Percentiles rank a stretch among this genome's conserved stretches.
phyloP scores from a whole-genome alignment of 2,329 filamentous ascomycete genomes.

The Lachnellula suecica region DNA sequence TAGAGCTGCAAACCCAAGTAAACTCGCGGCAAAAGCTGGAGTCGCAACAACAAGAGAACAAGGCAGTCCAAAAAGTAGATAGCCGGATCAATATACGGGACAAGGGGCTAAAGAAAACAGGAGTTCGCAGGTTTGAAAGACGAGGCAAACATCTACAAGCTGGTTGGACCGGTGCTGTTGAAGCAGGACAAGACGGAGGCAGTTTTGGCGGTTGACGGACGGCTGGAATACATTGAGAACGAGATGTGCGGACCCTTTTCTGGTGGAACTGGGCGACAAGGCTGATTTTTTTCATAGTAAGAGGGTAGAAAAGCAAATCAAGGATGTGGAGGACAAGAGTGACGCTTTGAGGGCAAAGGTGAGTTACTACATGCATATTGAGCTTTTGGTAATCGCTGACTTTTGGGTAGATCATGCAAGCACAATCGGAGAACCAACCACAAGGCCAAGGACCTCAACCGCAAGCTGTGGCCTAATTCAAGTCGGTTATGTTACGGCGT shows the following conservation, averaged over 20 bases:
- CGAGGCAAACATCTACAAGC: conserved; percentile 91
- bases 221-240: conserved; percentile 87
- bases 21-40: conserved; percentile 87
- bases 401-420: conserved; percentile 39
- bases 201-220: conserved; percentile 83
- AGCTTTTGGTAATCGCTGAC: conserved; percentile 2
- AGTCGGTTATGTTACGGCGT: conserved; percentile 9
- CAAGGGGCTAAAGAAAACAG: conserved; percentile 41
- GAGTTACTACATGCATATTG: conserved; percentile 24
- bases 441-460: conserved; percentile 20
- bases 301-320: conserved; percentile 65
- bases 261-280: background rate
- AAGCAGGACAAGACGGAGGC: conserved; percentile 95
- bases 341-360: conserved; percentile 67
- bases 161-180: conserved; percentile 86
- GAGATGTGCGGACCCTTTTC: conserved; percentile 69
- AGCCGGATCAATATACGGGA: background rate
- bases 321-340: conserved; percentile 61
- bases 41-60: conserved; percentile 90
- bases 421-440: conserved; percentile 41
- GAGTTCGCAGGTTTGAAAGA: conserved; percentile 81
- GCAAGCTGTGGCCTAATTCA: conserved; percentile 22
- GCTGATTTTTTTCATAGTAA: conserved; percentile 44
- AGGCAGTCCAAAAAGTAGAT: conserved; percentile 75
- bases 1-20: conserved; percentile 78